A percentile compares a stretch with the other conserved stretches of the same genome.
Conservation (phyloP, 1,139 yeast genomes). For the Tardiomyces blankii region DNA sequence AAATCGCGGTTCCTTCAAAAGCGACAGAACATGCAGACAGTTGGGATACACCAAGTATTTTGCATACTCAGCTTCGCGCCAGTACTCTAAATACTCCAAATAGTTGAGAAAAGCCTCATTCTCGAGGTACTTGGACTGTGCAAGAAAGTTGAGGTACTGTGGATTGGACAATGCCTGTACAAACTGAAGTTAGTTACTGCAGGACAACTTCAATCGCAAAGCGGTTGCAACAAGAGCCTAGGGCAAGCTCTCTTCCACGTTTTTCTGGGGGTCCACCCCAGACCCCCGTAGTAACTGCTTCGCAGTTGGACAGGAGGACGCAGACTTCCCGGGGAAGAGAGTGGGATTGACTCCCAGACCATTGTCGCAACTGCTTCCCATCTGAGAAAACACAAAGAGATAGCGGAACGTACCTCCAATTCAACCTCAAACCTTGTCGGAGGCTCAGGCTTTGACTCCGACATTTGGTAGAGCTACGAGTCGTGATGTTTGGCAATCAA, state of each 20-base stretch:
- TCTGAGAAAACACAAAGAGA: background rate
- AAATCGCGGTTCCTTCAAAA: slow-evolving; percentile 34
- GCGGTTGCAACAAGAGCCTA: background rate
- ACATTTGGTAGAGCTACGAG: background rate
- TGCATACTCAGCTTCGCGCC: slow-evolving; percentile 60
- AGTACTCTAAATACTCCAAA: slow-evolving; percentile 57
- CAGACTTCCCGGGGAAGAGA: no score
- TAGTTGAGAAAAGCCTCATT: slow-evolving; percentile 53
- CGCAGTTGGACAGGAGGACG: no score
- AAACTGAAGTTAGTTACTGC: slow-evolving; percentile 28
- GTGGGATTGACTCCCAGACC: no score
- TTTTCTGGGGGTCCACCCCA: no score
- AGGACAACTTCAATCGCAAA: slow-evolving; percentile 18
- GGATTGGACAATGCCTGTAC: slow-evolving; percentile 76
- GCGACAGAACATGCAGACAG: slow-evolving; percentile 53
- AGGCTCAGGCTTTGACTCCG: slow-evolving; percentile 17
- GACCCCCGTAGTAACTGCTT: no score
- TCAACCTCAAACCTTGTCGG: slow-evolving; percentile 80
- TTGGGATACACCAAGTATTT: slow-evolving; percentile 59
- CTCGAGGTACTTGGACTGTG: slow-evolving; percentile 59
- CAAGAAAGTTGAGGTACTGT: slow-evolving; percentile 61
- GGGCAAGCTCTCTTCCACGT: background rate
- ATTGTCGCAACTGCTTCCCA: no score
- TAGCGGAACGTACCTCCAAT: slow-evolving; percentile 32
- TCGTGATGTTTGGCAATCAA: no score